Base-by-base conservation (phyloP, 2,329 filamentous ascomycete species). In the Aureobasidium sp. region DNA sequence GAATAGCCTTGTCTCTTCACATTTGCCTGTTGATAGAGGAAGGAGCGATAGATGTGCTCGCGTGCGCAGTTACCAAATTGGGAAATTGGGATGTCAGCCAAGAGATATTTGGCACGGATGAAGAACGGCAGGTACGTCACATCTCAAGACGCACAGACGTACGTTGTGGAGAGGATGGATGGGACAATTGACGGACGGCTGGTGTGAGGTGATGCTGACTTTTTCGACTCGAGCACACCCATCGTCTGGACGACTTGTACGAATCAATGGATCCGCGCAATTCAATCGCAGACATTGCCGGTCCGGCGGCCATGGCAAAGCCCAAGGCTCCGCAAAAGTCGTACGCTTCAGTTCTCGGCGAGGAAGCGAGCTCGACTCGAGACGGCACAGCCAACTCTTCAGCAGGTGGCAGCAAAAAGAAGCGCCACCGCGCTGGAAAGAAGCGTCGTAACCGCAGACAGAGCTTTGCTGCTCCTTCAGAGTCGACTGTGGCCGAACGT, bases 391-490 rank as follows among this genome's bases (percentile, higher is more conserved):
- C 43, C 12, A 48, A 48, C 43, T 47, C 41, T 9, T 27, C 55
- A 39, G 26, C 46, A 26, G 62, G 62, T 15, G 62, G 36, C 26
- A 57, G 32, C 44, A 83, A 83, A 78, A 89, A 90, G 72, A 89
- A 87, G 71, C 87, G 86, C 68, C 87, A 91, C 73, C 84, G 89
- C 48, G 87, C 84, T 36, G 88, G 89, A 41, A 92, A 87, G 80
- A 92, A 91, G 77, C 89, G 88, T 75, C 85, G 85, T 63, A 76
- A 85, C 65, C 84, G 91, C 66, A 84, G 89, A 65, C 90, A 90
- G 77, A 96, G 91, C 9, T 96, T 96, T 71, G 87, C 89, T 27
- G 79, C 82, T 17, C 76, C 84, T 0, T 77, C 84, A 26, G 86
- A 87, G 63, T 85, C 87, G 24, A 77, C 73, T 51, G 77, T 77